Percentiles rank a stretch among this genome's conserved stretches.
phyloP scores from a whole-genome alignment of 352 stramenopile species.

The Phytophthora rubi region DNA sequence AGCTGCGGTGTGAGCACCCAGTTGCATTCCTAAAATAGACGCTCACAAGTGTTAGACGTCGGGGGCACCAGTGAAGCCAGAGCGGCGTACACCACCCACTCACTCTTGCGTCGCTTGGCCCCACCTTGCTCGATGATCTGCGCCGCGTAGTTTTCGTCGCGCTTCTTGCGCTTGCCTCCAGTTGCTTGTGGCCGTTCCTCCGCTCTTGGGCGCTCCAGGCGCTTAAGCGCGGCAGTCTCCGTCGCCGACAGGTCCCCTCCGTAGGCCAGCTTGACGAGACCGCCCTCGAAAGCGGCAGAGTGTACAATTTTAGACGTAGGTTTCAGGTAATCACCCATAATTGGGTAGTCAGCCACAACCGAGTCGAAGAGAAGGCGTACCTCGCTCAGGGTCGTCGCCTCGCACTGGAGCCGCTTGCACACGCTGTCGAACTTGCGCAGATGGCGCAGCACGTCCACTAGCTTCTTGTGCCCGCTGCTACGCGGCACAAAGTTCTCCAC shows the following conservation, averaged over 20 bases:
- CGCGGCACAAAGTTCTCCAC: conserved; percentile 16
- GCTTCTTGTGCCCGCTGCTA: conserved; percentile 5
- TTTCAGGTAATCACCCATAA: conserved; percentile 8
- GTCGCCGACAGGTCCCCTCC: neutral
- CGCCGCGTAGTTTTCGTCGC: neutral
- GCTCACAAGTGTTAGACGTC: neutral
- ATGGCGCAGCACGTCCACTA: neutral
- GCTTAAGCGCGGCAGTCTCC: neutral
- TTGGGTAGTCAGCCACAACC: conserved; percentile 24
- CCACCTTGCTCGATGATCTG: neutral
- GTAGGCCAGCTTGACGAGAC: neutral
- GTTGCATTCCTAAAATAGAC: neutral
- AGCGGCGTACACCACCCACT: neutral
- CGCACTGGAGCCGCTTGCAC: conserved; percentile 25
- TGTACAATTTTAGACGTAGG: neutral
- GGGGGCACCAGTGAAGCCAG: neutral
- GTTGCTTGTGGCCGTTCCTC: neutral
- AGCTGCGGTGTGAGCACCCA: neutral
- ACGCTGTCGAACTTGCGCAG: conserved; percentile 31
- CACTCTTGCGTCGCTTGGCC: neutral
- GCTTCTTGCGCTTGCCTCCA: neutral
- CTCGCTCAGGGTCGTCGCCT: conserved; percentile 15
- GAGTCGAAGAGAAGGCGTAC: conserved; percentile 15
- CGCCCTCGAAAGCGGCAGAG: neutral
- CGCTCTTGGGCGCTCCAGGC: neutral